Percentiles rank a stretch among this genome's conserved stretches.
These are phyloP conservation scores for Ceratocystiopsis minuta DNA, from an alignment of 2,329 filamentous ascomycete species.

Conservation along the genomic window DNA sequence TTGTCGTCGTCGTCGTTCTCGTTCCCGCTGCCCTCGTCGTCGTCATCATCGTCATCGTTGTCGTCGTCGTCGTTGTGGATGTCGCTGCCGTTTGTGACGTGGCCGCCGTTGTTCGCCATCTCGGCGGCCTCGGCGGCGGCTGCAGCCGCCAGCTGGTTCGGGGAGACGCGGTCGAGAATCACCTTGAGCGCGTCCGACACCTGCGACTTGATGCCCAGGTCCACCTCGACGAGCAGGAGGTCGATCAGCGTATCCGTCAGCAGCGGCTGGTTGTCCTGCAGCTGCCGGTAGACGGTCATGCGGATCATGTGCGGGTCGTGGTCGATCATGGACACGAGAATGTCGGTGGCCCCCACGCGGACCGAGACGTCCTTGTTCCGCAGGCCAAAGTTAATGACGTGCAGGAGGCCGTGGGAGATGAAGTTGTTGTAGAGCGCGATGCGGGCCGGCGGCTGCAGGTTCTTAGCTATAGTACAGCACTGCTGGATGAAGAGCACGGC, in stretches of 20 bases:
- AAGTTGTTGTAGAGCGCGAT: constrained; percentile 80
- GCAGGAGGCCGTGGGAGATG: constrained; percentile 67
- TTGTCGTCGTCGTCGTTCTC: too few relatives aligned
- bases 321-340: constrained; percentile 84
- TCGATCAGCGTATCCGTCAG: constrained; percentile 88
- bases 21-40: too few relatives aligned
- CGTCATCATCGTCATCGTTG: too few relatives aligned
- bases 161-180: constrained; percentile 53
- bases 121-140: constrained; percentile 19
- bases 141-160: constrained; percentile 22
- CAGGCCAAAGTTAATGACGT: constrained; percentile 81
- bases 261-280: constrained; percentile 69
- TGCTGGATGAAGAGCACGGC: constrained; percentile 94
- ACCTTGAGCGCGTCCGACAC: constrained; percentile 92
- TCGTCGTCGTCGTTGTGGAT: too few relatives aligned
- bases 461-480: constrained; percentile 87
- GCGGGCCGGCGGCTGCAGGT: constrained; percentile 66
- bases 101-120: constrained; percentile 15
- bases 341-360: constrained; percentile 81
- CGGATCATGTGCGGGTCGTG: constrained; percentile 92
- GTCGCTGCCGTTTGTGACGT: too few relatives aligned
- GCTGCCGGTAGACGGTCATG: constrained; percentile 78
- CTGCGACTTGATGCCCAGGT: constrained; percentile 87
- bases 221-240: constrained; percentile 73
- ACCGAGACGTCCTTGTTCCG: constrained; percentile 70